Conservation (phyloP, 371 early-diverging fungal species). For the Dipsacomyces acuminosporus region DNA sequence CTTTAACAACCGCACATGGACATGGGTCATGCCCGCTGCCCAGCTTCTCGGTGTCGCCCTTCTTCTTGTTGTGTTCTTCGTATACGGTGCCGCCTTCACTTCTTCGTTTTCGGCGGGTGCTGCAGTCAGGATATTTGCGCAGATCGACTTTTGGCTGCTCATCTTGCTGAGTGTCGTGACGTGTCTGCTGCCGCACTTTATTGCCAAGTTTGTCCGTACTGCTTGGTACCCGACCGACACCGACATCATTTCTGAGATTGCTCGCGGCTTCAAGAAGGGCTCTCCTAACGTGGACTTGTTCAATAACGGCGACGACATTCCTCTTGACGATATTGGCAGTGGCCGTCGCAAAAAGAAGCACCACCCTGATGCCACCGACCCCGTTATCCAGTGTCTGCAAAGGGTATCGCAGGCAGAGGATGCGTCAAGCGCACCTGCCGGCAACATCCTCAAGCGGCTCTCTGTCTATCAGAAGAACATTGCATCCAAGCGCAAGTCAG, state of each 20-base stretch:
- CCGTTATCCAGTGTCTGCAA: constrained; percentile 28
- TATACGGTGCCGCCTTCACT: constrained; percentile 38
- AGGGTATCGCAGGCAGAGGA: constrained; percentile 18
- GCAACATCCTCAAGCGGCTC: constrained; percentile 13
- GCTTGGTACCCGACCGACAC: constrained; percentile 56
- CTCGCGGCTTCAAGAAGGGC: constrained; percentile 30
- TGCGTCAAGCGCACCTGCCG: background rate
- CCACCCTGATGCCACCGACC: constrained; percentile 21
- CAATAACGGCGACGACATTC: constrained; percentile 27
- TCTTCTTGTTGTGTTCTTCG: constrained; percentile 52
- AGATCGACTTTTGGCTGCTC: constrained; percentile 53
- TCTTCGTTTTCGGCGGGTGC: constrained; percentile 35
- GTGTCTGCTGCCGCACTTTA: constrained; percentile 56
- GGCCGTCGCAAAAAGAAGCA: no score
- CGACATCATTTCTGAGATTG: constrained; percentile 56
- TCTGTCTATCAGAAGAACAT: constrained; percentile 22
- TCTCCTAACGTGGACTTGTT: background rate
- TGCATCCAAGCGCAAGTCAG: background rate
- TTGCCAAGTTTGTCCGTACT: constrained; percentile 53
- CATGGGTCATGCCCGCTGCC: constrained; percentile 55
- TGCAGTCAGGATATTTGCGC: constrained; percentile 40
- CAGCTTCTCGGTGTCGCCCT: constrained; percentile 54
- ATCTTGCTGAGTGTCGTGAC: constrained; percentile 46
- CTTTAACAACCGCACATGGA: constrained; percentile 69
- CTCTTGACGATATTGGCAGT: constrained; percentile 26